A percentile compares a stretch with the other conserved stretches of the same genome.
These are phyloP conservation scores for Debaryomycetaceae sp. DNA, from an alignment of 1,139 yeast species.

Conservation along the genomic window DNA sequence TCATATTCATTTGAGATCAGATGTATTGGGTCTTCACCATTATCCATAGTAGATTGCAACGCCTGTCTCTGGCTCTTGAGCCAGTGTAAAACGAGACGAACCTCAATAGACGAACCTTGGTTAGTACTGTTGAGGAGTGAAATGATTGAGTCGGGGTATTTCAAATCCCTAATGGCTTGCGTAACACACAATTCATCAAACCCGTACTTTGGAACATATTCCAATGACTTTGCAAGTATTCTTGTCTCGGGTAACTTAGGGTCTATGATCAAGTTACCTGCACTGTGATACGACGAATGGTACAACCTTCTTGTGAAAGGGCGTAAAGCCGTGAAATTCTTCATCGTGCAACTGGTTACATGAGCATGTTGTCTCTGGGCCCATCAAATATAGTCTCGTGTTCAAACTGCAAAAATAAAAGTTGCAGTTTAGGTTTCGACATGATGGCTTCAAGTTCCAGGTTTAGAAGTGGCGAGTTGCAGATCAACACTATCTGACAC, in stretches of 20 bases:
- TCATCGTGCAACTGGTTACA: background rate
- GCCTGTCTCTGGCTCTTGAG: slow-evolving; percentile 34
- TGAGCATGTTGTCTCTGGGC: background rate
- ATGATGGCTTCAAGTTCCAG: background rate
- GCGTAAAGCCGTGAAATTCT: background rate
- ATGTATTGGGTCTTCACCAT: slow-evolving; percentile 25
- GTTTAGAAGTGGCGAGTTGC: slow-evolving; percentile 1
- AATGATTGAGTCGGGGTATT: slow-evolving; percentile 64
- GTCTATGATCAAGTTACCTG: slow-evolving; percentile 31
- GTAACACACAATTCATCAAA: slow-evolving; percentile 61
- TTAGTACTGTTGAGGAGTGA: slow-evolving; percentile 45
- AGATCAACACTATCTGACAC: background rate
- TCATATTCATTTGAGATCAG: slow-evolving; percentile 49
- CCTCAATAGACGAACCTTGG: slow-evolving; percentile 33
- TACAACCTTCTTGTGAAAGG: slow-evolving; percentile 11
- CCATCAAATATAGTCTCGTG: background rate
- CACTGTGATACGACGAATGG: slow-evolving; percentile 37
- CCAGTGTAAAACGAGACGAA: slow-evolving; percentile 48
- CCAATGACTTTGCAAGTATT: slow-evolving; percentile 34
- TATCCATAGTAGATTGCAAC: slow-evolving; percentile 28
- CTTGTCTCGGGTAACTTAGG: slow-evolving; percentile 28
- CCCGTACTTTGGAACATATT: slow-evolving; percentile 65
- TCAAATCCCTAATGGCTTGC: slow-evolving; percentile 57
- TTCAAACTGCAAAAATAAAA: background rate
- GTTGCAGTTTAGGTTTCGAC: background rate